Evolutionary conservation across 176 grass and related monocot species (phyloP).

Genomic region (Carex scoparia): DNA sequence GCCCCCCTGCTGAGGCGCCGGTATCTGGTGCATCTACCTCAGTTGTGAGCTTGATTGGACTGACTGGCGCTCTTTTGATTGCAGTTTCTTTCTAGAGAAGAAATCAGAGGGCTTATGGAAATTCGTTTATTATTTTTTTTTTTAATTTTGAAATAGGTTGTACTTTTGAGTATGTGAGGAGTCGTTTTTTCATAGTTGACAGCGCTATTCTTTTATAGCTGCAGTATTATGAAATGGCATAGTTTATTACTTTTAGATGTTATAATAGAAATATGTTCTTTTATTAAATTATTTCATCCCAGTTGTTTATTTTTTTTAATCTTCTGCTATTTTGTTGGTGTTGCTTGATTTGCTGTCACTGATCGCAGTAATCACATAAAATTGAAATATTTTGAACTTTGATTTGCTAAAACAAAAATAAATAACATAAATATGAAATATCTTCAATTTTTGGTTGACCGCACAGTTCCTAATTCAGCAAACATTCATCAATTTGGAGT

Average conservation of each 20-base stretch:
- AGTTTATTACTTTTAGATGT: not conserved
- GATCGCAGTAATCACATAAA: not conserved
- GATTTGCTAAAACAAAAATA: too few relatives aligned
- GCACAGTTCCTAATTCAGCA: too few relatives aligned
- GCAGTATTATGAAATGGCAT: not conserved
- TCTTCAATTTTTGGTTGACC: not conserved
- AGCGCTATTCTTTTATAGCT: conserved; percentile 17
- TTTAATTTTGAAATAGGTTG: not conserved
- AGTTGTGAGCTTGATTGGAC: conserved; percentile 5
- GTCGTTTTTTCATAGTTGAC: not conserved
- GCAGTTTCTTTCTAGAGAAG: conserved; percentile 4
- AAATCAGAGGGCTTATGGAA: not conserved
- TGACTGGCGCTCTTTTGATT: conserved; percentile 10
- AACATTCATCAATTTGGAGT: too few relatives aligned
- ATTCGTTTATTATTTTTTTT: conserved; percentile 23
- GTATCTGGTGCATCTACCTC: not conserved
- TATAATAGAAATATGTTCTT: not conserved
- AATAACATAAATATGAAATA: not conserved
- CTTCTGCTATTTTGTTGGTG: not conserved
- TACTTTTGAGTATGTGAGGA: not conserved
- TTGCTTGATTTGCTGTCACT: not conserved
- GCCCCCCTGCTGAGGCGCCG: not conserved
- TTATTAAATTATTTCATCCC: not conserved
- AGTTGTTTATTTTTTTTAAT: too few relatives aligned
- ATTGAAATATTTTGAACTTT: not conserved